Base-by-base conservation (phyloP, 2,329 filamentous ascomycete genomes). In the Cephalotrichum gorgonifer region DNA sequence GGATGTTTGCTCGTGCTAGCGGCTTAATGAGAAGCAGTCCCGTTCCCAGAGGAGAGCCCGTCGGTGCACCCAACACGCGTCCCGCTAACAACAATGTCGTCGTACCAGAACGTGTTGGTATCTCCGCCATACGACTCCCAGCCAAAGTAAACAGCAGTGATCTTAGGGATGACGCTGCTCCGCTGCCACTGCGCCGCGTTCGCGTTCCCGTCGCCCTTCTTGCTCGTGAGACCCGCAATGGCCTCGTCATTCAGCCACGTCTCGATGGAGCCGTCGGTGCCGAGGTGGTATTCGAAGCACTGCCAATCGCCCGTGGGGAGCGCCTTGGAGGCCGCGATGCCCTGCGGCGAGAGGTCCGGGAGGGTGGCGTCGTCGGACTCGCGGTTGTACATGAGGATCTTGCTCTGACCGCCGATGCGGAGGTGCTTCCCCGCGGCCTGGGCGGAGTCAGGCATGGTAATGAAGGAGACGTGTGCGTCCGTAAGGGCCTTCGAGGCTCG, bases 341-440 rank as follows among this genome's bases (percentile, higher is more conserved):
- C 78, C 25, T 78, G 66, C 0, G 78, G 78, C 0, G 75, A 79
- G 20, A 81, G 72, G 50, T 81, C 75, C 1, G 78, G 78, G 0
- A 82, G 72, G 1, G 78, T 81, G 0, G 78, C 78, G 52, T 82
- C 78, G 60, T 81, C 77, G 15, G 71, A 70, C 57, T 82, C 78
- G 60, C 76, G 76, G 69, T 81, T 81, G 68, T 75, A 81, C 77
- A 81, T 81, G 30, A 81, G 62, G 57, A 82, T 81, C 54, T 73
- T 70, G 64, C 64, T 73, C 61, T 81, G 78, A 5, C 77, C 78
- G 41, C 78, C 77, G 51, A 82, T 79, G 50, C 78, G 76, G 28
- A 82, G 74, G 56, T 81, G 76, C 63, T 81, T 81, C 48, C 73
- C 72, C 42, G 61, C 60, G 51, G 72, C 75, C 52, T 76, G 75